Percentiles rank a stretch among this genome's conserved stretches.
Conservation (phyloP, 139 green algal genomes). For the Mesostigma viride region DNA sequence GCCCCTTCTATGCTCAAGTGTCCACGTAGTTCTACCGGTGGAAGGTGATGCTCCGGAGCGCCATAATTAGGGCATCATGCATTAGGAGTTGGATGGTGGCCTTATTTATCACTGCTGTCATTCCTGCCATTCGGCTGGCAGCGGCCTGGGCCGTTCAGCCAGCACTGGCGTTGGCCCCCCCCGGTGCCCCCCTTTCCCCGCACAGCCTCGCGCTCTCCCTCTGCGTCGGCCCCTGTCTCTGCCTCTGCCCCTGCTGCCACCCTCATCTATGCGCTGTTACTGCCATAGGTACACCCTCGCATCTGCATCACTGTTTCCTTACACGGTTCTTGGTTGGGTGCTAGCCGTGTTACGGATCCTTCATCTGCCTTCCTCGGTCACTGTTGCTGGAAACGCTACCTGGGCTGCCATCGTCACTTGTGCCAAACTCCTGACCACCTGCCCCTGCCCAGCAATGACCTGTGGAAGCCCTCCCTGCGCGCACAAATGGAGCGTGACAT, state of each 20-base stretch:
- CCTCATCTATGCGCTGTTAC: not conserved
- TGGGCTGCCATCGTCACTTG: no score
- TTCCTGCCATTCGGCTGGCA: no score
- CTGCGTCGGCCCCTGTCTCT: not conserved
- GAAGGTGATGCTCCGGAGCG: not conserved
- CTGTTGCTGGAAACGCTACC: not conserved
- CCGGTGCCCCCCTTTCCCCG: no score
- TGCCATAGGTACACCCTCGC: not conserved
- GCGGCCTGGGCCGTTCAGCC: no score
- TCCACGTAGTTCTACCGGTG: not conserved
- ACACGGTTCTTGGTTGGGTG: no score
- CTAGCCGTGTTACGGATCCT: not conserved
- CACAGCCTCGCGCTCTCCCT: no score
- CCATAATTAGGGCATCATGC: not conserved
- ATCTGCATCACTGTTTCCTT: no score
- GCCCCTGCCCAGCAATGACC: conserved; percentile 1
- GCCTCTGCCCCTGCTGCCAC: not conserved
- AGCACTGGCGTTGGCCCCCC: no score
- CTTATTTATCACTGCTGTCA: not conserved
- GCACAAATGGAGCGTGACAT: conserved; percentile 78
- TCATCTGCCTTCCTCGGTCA: not conserved
- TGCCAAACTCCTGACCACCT: not conserved
- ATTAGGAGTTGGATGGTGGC: not conserved
- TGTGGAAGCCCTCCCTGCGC: conserved; percentile 64
- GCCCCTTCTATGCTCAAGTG: not conserved